Conservation (phyloP, 2,329 filamentous ascomycete genomes). For the Pseudogymnoascus sp. region DNA sequence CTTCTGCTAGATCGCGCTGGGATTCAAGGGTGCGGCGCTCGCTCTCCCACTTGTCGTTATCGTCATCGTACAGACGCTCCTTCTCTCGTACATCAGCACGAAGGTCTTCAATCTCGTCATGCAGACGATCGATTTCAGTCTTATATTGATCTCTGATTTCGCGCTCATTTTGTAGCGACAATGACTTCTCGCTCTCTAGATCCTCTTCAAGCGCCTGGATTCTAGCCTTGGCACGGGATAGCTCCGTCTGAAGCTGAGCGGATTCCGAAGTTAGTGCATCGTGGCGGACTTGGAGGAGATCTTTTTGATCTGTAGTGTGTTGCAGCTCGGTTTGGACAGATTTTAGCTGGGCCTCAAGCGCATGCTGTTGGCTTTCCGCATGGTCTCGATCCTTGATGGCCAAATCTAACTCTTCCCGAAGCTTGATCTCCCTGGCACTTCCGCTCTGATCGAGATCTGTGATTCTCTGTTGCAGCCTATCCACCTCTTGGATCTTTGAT, state of each 20-base stretch:
- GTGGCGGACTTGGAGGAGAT: conserved; percentile 59
- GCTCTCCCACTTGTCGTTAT: conserved; percentile 64
- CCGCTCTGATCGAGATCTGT: conserved; percentile 25
- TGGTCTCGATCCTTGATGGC: conserved; percentile 27
- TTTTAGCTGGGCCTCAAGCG: conserved; percentile 43
- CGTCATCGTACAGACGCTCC: conserved; percentile 60
- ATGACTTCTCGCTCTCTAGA: conserved; percentile 34
- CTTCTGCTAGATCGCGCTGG: conserved; percentile 57
- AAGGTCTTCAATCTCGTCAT: conserved; percentile 41
- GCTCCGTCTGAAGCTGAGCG: conserved; percentile 55
- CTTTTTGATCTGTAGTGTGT: conserved; percentile 55
- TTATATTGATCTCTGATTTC: conserved; percentile 47
- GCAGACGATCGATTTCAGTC: conserved; percentile 45
- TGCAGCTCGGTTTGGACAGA: conserved; percentile 52
- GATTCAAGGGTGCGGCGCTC: conserved; percentile 56
- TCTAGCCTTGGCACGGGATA: conserved; percentile 37
- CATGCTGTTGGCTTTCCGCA: conserved; percentile 28
- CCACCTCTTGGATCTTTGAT: conserved; percentile 33
- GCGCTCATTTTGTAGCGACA: conserved; percentile 45
- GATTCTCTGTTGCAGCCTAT: conserved; percentile 35
- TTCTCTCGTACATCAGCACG: conserved; percentile 57
- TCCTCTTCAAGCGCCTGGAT: conserved; percentile 41
- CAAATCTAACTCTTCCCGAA: conserved; percentile 36
- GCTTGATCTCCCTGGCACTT: conserved; percentile 30
- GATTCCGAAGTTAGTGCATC: conserved; percentile 60